A percentile compares a stretch with the other conserved stretches of the same genome.
Evolutionary conservation across 2,329 filamentous ascomycete genomes (phyloP).

Genomic region (Aspergillus tamarii): DNA sequence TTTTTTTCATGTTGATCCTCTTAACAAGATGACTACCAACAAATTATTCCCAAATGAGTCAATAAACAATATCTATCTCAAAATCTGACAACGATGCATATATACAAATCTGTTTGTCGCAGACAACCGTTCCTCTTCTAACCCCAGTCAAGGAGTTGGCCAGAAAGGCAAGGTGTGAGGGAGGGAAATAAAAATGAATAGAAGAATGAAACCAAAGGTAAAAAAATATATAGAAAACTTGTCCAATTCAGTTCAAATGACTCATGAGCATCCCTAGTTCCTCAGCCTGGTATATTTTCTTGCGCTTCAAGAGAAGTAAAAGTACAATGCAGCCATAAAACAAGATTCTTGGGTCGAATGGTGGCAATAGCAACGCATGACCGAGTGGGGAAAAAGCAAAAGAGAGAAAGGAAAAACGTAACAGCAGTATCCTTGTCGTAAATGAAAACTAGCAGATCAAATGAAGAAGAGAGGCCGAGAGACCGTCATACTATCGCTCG

Average conservation of each 20-base stretch:
- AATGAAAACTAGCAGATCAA: conserved; percentile 19
- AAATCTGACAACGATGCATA: conserved; percentile 25
- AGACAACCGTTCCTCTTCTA: conserved; percentile 22
- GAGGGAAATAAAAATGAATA: conserved; percentile 11
- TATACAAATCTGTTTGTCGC: conserved; percentile 28
- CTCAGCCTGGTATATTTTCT: conserved; percentile 21
- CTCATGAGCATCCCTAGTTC: conserved; percentile 22
- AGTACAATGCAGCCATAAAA: conserved; percentile 28
- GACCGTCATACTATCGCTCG: conserved; percentile 31
- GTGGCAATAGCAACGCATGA: conserved; percentile 2
- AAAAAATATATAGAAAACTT: conserved; percentile 13
- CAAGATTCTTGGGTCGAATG: conserved; percentile 3
- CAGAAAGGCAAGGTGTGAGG: conserved; percentile 12
- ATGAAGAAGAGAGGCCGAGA: conserved; percentile 6
- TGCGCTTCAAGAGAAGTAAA: conserved; percentile 22
- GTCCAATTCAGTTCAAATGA: conserved; percentile 20
- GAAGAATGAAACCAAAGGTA: conserved; percentile 9
- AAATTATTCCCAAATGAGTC: not conserved
- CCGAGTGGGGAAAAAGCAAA: conserved; percentile 12
- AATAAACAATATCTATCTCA: conserved; percentile 24
- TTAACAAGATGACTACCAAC: not conserved
- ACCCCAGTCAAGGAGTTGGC: conserved; percentile 12
- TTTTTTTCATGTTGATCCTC: not conserved
- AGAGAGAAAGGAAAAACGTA: conserved; percentile 25
- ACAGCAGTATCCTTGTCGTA: conserved; percentile 30